Percentiles rank a stretch among this genome's conserved stretches.
These are phyloP conservation scores for Stemphylium beticola DNA, from an alignment of 2,329 filamentous ascomycete genomes.

Conservation along the genomic window DNA sequence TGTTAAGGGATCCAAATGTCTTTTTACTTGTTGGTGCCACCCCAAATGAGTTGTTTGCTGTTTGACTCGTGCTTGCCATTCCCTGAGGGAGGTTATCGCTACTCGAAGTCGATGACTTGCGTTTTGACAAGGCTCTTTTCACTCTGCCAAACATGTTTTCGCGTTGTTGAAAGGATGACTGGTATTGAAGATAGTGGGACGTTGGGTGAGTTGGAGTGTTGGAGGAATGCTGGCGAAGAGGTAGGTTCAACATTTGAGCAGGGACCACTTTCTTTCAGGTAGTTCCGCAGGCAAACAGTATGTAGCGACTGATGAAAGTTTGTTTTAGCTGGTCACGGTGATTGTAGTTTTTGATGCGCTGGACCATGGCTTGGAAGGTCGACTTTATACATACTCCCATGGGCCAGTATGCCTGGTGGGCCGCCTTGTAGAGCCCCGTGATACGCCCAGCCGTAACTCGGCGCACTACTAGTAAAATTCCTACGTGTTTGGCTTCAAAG, in stretches of 20 bases:
- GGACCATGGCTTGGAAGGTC: too few species aligned
- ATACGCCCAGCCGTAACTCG: too few species aligned
- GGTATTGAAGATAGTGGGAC: not conserved
- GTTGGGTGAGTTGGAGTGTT: slow-evolving; percentile 5
- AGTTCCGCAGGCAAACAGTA: too few species aligned
- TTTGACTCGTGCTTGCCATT: slow-evolving; percentile 6
- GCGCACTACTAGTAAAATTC: too few species aligned
- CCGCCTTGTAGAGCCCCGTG: too few species aligned
- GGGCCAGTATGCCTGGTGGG: too few species aligned
- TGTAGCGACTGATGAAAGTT: too few species aligned
- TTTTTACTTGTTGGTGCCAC: slow-evolving; percentile 11
- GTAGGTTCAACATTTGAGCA: slow-evolving; percentile 22
- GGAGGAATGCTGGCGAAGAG: slow-evolving; percentile 2
- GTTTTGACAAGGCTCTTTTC: slow-evolving; percentile 23
- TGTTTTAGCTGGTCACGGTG: too few species aligned
- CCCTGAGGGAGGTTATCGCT: slow-evolving; percentile 5
- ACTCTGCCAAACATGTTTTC: slow-evolving; percentile 20
- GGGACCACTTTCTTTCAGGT: not conserved
- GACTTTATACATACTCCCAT: too few species aligned
- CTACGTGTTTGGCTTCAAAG: too few species aligned
- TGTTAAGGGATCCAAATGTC: slow-evolving; percentile 16
- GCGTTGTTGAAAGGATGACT: slow-evolving; percentile 4
- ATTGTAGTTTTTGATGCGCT: too few species aligned
- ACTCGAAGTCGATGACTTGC: slow-evolving; percentile 16
- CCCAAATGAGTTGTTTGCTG: not conserved